phyloP scores from a whole-genome alignment of 495 filamentous ascomycete genomes.

The Cudoniella acicularis region DNA sequence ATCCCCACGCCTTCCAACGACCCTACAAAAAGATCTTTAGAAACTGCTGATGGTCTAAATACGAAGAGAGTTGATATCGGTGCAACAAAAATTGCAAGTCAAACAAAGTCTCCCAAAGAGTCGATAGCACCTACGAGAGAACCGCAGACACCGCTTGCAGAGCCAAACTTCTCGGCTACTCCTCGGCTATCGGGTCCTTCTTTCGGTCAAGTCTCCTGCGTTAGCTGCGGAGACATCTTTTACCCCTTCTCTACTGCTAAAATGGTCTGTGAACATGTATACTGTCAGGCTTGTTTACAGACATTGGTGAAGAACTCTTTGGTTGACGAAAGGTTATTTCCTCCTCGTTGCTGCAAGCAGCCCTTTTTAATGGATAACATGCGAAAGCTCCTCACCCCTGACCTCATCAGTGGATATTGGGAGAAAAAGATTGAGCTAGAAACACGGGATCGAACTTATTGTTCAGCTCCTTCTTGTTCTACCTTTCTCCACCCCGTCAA shows the following conservation, averaged over 20 bases:
- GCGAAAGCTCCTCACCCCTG: not conserved
- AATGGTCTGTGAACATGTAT: not conserved
- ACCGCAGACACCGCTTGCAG: not conserved
- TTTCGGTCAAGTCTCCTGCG: no score
- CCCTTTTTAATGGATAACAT: not conserved
- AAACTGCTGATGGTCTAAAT: not conserved
- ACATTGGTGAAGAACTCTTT: not conserved
- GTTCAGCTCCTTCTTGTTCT: conserved; percentile 15
- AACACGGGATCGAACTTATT: conserved; percentile 17
- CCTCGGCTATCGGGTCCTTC: not conserved
- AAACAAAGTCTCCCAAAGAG: not conserved
- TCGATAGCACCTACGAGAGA: not conserved
- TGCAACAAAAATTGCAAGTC: not conserved
- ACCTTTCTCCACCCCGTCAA: conserved; percentile 4
- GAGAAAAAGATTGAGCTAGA: conserved; percentile 16
- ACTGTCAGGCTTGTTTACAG: conserved; percentile 1
- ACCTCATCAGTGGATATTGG: conserved; percentile 2
- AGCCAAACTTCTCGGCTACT: not conserved
- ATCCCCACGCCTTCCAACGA: not conserved
- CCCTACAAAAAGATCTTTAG: not conserved
- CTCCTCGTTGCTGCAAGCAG: conserved; percentile 1
- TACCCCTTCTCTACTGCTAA: not conserved
- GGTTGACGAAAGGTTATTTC: conserved; percentile 1
- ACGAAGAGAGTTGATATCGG: not conserved
- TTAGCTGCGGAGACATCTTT: not conserved